Conservation (phyloP, 192 early-diverging fungal species). For the Coemansia sp. region DNA sequence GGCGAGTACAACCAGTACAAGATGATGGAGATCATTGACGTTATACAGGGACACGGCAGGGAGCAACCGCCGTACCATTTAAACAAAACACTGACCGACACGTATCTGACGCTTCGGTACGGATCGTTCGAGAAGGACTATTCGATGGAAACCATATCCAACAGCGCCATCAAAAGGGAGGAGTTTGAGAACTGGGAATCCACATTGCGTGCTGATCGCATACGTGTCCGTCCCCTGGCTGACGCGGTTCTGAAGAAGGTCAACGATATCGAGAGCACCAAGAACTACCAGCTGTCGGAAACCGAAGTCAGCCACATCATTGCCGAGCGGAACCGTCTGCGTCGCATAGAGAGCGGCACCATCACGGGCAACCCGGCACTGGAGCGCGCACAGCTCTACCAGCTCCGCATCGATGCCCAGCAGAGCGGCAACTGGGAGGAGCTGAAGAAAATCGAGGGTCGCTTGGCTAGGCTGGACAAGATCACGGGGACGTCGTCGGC, state of each 20-base stretch:
- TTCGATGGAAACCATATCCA: slow-evolving; percentile 79
- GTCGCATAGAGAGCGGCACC: slow-evolving; percentile 29
- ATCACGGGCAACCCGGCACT: slow-evolving; percentile 36
- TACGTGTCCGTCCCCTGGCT: slow-evolving; percentile 46
- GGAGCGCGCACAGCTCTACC: slow-evolving; percentile 56
- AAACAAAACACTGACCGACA: slow-evolving; percentile 64
- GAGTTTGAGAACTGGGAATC: slow-evolving; percentile 63
- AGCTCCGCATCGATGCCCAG: slow-evolving; percentile 55
- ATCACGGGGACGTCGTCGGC: slow-evolving; percentile 9
- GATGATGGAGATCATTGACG: slow-evolving; percentile 63
- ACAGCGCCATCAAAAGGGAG: slow-evolving; percentile 62
- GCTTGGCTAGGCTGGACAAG: slow-evolving; percentile 37
- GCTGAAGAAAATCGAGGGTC: slow-evolving; percentile 44
- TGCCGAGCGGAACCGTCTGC: slow-evolving; percentile 56
- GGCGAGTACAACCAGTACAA: slow-evolving; percentile 61
- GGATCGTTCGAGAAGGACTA: slow-evolving; percentile 68
- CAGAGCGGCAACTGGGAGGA: slow-evolving; percentile 55
- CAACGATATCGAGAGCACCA: slow-evolving; percentile 59
- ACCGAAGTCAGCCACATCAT: slow-evolving; percentile 69
- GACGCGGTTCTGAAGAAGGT: slow-evolving; percentile 59
- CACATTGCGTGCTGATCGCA: slow-evolving; percentile 54
- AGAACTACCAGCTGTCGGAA: slow-evolving; percentile 61
- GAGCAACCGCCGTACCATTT: slow-evolving; percentile 62
- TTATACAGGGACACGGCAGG: slow-evolving; percentile 57
- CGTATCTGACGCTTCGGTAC: slow-evolving; percentile 65